phyloP scores from a whole-genome alignment of 2,329 filamentous ascomycete species.

The Colletotrichum sp. region DNA sequence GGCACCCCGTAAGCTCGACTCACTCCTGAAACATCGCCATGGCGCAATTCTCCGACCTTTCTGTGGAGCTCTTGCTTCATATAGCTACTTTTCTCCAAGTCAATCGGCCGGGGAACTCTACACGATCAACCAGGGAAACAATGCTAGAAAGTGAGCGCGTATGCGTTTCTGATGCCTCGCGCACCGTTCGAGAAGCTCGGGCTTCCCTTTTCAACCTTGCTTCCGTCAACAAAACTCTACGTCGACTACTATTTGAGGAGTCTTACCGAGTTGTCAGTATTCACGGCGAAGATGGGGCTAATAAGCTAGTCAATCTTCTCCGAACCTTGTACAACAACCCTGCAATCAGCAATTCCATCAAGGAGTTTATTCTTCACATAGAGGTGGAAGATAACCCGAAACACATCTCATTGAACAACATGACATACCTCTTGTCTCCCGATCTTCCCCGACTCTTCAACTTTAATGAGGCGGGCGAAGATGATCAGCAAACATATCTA shows the following conservation, averaged over 20 bases:
- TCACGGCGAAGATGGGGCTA: neutral
- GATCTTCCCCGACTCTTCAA: neutral
- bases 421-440: neutral
- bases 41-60: neutral
- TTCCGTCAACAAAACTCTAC: too few species aligned
- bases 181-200: neutral
- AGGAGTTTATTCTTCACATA: neutral
- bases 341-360: accelerated
- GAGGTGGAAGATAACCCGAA: accelerated
- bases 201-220: neutral
- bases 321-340: neutral
- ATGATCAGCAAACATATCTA: too few species aligned
- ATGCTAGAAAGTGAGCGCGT: neutral
- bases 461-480: too few species aligned
- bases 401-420: neutral
- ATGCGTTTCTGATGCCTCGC: neutral
- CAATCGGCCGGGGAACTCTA: neutral
- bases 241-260: neutral
- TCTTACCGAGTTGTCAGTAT: neutral
- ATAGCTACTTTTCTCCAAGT: neutral
- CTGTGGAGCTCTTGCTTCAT: neutral
- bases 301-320: neutral
- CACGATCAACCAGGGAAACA: neutral
- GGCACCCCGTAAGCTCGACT: neutral
- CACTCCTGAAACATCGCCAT: neutral